Evolutionary conservation across 1,284 basidiomycete genomes (phyloP), one percentile per base, ranked within the genome.

Genomic region (Meira miltonrushii): DNA sequence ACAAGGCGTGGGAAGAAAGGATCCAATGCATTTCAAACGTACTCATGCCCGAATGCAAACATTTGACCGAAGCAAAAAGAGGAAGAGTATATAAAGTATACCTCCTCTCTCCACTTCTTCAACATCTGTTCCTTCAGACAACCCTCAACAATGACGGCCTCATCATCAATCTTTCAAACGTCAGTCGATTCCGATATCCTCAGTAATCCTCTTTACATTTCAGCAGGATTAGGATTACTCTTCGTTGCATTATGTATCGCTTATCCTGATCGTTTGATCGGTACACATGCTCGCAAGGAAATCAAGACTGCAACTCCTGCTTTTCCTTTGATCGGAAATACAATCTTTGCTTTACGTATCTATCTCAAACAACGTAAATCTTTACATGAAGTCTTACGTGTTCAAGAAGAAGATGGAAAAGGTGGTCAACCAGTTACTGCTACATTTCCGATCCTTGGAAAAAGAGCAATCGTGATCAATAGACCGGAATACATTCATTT

Each of bases 401-500:
- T 47, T 13, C 55, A 56, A 33, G 15, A 25, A 25, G n/a, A 40
- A 11, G 28, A 54, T 28, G 53, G 25, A 10, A 15, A 12, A 21
- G 55, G 55, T 33, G 40, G 40, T 38, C 43, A 51, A 9, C 44
- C 47, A 12, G 15, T 47, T 19, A 56, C 55, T 6, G 19, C 33
- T 9, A 56, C 55, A 13, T 47, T 56, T 41, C 55, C 55, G 28
- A 19, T 17, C n/a, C 17, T 56, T 10, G 55, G 55, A 37, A n/a
- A 41, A 21, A 40, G 55, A 37, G 60, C 71, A 58, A 59, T 64
- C 54, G 33, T 68, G 0, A 38, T 69, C 38, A 64, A 66, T 28
- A 57, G 58, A 5, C 65, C 65, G 10, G 71, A 73, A 57, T 71
- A 73, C 51, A 71, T 79, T 49, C 67, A 72, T 39, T 69, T 68